A percentile compares a stretch with the other conserved stretches of the same genome.
Evolutionary conservation across 169 alveolate species (phyloP).

Genomic region (Eimeria falciformis): DNA sequence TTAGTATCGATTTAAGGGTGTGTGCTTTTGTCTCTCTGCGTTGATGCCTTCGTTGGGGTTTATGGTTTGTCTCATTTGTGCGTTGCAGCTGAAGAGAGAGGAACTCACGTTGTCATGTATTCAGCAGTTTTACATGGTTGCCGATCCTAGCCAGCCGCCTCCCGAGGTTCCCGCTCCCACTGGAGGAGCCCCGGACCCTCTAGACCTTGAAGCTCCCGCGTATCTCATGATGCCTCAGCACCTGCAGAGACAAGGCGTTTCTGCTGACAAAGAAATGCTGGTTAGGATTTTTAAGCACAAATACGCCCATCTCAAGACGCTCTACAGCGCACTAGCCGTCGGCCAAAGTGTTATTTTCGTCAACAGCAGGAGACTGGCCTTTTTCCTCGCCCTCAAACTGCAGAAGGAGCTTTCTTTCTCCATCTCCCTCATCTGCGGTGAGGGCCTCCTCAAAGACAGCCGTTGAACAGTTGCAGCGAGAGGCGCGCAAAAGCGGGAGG

Average conservation of each 20-base stretch:
- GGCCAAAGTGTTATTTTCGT: conserved; percentile 98
- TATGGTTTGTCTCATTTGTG: background rate
- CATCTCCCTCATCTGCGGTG: conserved; percentile 90
- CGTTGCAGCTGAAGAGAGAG: conserved; percentile 92
- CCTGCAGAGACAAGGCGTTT: conserved; percentile 1
- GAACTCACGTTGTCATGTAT: conserved; percentile 97
- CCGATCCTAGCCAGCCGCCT: conserved; percentile 53
- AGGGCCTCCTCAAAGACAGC: background rate
- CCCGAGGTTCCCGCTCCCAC: conserved; percentile 12
- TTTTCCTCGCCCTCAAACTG: conserved; percentile 93
- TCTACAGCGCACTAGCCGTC: conserved; percentile 96
- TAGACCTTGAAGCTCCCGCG: background rate
- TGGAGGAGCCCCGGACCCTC: background rate
- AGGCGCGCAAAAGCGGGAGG: too few species aligned
- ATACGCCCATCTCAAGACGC: conserved; percentile 92
- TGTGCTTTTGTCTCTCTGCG: background rate
- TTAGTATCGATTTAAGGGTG: conserved; percentile 70
- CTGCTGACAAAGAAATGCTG: conserved; percentile 80
- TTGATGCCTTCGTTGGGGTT: too few species aligned
- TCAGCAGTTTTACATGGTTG: conserved; percentile 91
- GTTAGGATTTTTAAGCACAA: conserved; percentile 83
- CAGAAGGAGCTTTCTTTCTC: conserved; percentile 90
- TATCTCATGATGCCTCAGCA: background rate
- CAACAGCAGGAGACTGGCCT: conserved; percentile 96
- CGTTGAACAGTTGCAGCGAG: too few species aligned